Evolutionary conservation across 495 filamentous ascomycete species (phyloP), one percentile per base, ranked within the genome.

Genomic region (Tetracladium setigerum): DNA sequence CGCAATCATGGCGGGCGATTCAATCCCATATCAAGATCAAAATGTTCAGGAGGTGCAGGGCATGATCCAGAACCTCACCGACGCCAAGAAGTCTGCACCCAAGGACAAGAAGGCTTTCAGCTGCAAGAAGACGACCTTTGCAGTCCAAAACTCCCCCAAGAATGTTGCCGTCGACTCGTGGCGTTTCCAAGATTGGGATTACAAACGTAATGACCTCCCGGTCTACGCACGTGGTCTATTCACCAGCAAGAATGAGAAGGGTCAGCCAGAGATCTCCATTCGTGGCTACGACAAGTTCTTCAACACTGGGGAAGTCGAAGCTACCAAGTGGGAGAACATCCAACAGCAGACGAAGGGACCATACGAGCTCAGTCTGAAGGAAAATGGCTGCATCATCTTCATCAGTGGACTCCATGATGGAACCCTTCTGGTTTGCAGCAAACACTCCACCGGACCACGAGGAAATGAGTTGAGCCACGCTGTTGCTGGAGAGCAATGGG

Each of bases 241-340:
- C 64, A 98, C 90, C 15, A 82, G 80, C 36, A 72, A 63, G 50
- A 77, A 72, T 37, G 66, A 70, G 40, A 68, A 79, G 16, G 79
- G 81, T 5, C 68, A 71, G 2, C 71, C 77, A 13, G 87, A 95
- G 63, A 96, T 98, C 46, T 82, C 73, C 2, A 77, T 81, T 30
- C 78, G 92, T 47, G 92, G 92, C 30, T 98, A 98, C 66, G 94
- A 98, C 70, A 98, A 98, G 67, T 98, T 98, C 71, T 97, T 97
- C 79, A 98, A 98, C 58, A 71, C 85, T 22, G 76, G 75, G 36
- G 92, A 98, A 63, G 82, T 89, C 2, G 59, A 67, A 11, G 73
- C 79, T 30, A 97, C 92, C 1, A 69, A 78, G 47, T 98, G 94
- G 92, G 58, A 68, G 13, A 87, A 86, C 61, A 85, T 98, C 44